Evolutionary conservation across 805 yeast species (phyloP), one percentile per base, ranked within the genome.

Genomic region (Ogataea neopini): DNA sequence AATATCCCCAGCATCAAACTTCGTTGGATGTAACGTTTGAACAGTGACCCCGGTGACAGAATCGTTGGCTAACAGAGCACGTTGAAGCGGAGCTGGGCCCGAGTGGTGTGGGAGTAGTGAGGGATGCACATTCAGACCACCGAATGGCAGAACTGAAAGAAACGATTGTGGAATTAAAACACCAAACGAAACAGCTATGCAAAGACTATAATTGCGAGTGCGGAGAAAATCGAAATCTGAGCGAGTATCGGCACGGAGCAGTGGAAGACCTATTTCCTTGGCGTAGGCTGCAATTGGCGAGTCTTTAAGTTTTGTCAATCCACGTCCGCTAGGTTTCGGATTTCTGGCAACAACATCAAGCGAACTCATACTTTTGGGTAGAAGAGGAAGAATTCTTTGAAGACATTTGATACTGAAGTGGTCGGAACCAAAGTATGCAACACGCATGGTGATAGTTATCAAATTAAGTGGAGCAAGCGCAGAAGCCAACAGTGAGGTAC

Each of bases 111-210:
- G 99, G 7, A 94, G 73, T 6, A 90, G 63, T 0, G 97, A 89
- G 0, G 99, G 99, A 63, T 94, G 99, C 1, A 94, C 89, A 61
- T 94, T 94, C 22, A 94, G 61, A 0, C 97, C 95, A 3, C 91
- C 89, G 59, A 64, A 80, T 10, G 64, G 63, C 17, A 83, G 67
- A 0, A 63, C 42, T 0, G 59, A 42, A 1, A 94, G 64, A 53
- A 89, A 80, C 1, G 63, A 48, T 0, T 67, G 68, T 0, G 98
- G 97, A 3, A 94, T 89, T 38, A 92, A 70, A 43, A 74, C 74
- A 0, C 98, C 99, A 63, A 82, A 94, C 0, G 97, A 89, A 1
- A 90, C 97, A 0, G 98, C 97, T n/a, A 94, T 73, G 0, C 90
- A 84, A 53, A 90, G 61, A 52, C 86, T 79, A 62, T 76, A 84